A percentile compares a stretch with the other conserved stretches of the same genome.
phyloP scores from a whole-genome alignment of 768 basidiomycete species.

The Termitomyces sp. region DNA sequence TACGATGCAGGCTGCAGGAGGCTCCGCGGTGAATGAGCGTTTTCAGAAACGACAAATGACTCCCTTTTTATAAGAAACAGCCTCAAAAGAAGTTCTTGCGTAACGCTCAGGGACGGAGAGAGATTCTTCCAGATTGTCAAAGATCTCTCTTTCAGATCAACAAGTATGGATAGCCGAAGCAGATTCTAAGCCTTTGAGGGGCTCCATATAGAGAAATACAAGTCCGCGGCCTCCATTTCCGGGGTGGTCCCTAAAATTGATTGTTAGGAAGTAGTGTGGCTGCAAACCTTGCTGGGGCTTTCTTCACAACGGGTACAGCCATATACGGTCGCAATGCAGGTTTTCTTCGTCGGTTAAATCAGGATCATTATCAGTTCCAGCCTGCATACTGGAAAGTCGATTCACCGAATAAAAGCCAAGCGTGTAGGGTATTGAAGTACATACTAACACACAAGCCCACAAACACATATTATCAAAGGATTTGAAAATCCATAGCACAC shows the following conservation, averaged over 20 bases:
- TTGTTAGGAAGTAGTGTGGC: neutral
- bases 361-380: neutral
- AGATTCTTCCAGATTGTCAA: neutral
- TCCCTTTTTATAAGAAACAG: constrained; percentile 5
- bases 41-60: neutral
- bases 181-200: neutral
- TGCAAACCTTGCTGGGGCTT: constrained; percentile 2
- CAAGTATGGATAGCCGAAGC: neutral
- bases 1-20: no score
- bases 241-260: neutral
- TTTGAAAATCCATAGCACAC: neutral
- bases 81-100: constrained; percentile 4
- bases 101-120: constrained; percentile 1
- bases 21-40: neutral
- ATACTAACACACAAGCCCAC: neutral
- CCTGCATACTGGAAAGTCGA: neutral
- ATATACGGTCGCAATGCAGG: neutral
- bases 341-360: neutral
- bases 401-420: neutral
- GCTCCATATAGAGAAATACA: constrained; percentile 7
- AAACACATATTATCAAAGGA: neutral
- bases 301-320: no score
- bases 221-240: constrained; percentile 3
- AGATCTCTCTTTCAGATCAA: constrained; percentile 3
- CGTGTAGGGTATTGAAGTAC: neutral